Percentiles rank a stretch among this genome's conserved stretches.
Evolutionary conservation across 345 rosid species (phyloP).

Genomic region (Salix purpurea): DNA sequence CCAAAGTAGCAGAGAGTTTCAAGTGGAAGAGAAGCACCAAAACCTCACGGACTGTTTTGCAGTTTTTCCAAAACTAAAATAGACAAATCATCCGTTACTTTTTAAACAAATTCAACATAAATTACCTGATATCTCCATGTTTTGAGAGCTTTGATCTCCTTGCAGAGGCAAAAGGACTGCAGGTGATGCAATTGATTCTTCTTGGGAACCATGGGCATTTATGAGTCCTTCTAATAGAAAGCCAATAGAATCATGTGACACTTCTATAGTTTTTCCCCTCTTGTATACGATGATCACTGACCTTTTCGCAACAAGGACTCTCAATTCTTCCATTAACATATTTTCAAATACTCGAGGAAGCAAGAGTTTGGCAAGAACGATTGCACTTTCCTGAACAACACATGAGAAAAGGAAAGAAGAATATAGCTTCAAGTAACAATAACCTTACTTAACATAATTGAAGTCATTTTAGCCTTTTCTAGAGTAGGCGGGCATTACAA

Average conservation of each 20-base stretch:
- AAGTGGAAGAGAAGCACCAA: not conserved
- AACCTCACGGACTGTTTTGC: not conserved
- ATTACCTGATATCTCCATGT: slow-evolving; percentile 55
- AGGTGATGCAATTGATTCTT: slow-evolving; percentile 58
- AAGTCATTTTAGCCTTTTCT: not conserved
- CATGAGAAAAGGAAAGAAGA: not conserved
- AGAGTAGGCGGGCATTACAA: not conserved
- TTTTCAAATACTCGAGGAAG: slow-evolving; percentile 88
- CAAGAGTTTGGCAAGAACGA: slow-evolving; percentile 62
- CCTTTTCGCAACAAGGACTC: slow-evolving; percentile 67
- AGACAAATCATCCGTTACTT: not conserved
- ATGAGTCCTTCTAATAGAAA: slow-evolving; percentile 75
- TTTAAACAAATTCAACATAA: not conserved
- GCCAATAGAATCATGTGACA: slow-evolving; percentile 56
- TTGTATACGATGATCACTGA: slow-evolving; percentile 51
- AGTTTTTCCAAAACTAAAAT: not conserved
- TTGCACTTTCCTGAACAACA: slow-evolving; percentile 76
- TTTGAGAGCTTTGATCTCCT: slow-evolving; percentile 22
- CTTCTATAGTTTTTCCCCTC: slow-evolving; percentile 68
- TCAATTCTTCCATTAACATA: slow-evolving; percentile 68
- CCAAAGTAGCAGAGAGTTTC: not conserved
- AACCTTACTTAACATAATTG: not conserved
- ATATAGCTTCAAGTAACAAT: not conserved
- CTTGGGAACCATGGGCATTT: slow-evolving; percentile 51
- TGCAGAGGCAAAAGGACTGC: slow-evolving; percentile 52